These are phyloP conservation scores for Fusarium miscanthi DNA, from an alignment of 2,329 filamentous ascomycete genomes.

Conservation along the genomic window DNA sequence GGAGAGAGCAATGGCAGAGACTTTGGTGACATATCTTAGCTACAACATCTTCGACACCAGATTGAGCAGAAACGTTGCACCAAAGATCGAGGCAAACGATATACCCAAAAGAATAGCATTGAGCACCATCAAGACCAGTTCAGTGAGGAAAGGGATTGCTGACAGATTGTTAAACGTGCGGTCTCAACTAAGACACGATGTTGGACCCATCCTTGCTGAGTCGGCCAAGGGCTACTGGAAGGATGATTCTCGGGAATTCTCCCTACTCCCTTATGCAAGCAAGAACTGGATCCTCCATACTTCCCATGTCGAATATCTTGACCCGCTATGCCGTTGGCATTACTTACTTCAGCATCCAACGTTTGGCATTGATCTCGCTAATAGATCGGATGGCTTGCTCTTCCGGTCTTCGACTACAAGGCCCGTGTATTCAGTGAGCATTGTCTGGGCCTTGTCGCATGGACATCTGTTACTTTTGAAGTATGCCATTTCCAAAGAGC, in stretches of 20 bases:
- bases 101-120: background rate
- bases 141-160: rapidly evolving
- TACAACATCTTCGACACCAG: constrained; percentile 8
- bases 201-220: background rate
- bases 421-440: background rate
- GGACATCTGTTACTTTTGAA: background rate
- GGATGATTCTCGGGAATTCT: background rate
- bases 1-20: background rate
- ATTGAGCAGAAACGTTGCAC: background rate
- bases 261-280: background rate
- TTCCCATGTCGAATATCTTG: background rate
- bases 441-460: background rate
- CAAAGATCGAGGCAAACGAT: background rate
- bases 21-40: constrained; percentile 3
- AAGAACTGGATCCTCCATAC: background rate
- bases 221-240: rapidly evolving
- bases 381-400: background rate
- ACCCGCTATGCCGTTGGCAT: background rate
- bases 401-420: too few species aligned
- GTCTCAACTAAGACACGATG: background rate
- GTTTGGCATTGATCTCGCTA: rapidly evolving
- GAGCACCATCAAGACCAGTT: background rate
- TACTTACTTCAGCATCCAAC: background rate
- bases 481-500: background rate
- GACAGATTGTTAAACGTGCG: rapidly evolving